Evolutionary conservation across 2,329 filamentous ascomycete genomes (phyloP).

Genomic region (Pseudomassariella vexata): DNA sequence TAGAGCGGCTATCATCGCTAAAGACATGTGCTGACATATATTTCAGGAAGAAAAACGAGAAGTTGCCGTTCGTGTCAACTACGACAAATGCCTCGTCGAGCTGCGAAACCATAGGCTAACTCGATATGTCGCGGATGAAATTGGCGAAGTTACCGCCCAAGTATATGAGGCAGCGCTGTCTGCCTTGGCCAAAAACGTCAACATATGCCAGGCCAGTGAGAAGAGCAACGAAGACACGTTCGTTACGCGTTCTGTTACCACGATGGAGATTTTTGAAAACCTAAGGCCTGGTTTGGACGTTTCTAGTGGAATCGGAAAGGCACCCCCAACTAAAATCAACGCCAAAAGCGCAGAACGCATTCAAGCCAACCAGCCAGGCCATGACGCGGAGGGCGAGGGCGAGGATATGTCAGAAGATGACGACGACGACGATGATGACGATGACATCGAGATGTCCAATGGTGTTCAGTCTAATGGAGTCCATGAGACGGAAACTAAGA

Average conservation of each 20-base stretch:
- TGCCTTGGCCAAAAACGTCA: constrained; percentile 62
- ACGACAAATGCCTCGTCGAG: constrained; percentile 76
- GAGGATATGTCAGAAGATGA: constrained; percentile 26
- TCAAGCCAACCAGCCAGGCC: constrained; percentile 26
- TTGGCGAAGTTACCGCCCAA: constrained; percentile 68
- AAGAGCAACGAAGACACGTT: constrained; percentile 29
- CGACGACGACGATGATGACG: constrained; percentile 28
- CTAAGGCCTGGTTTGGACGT: constrained; percentile 48
- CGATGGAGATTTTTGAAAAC: constrained; percentile 49
- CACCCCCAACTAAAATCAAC: constrained; percentile 31
- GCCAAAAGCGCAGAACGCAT: constrained; percentile 43
- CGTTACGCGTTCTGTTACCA: constrained; percentile 38
- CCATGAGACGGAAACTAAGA: constrained; percentile 7
- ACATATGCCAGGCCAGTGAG: constrained; percentile 58
- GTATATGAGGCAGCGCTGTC: constrained; percentile 73
- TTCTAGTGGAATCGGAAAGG: constrained; percentile 51
- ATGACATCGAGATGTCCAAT: constrained; percentile 9
- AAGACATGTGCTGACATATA: too few species aligned
- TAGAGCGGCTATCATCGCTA: too few species aligned
- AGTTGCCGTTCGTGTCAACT: constrained; percentile 74
- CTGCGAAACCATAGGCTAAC: constrained; percentile 75
- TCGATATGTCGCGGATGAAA: constrained; percentile 62
- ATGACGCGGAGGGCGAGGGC: constrained; percentile 21
- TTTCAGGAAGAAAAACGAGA: too few species aligned
- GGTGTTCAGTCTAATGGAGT: constrained; percentile 20